phyloP scores from a whole-genome alignment of 768 basidiomycete genomes.

The Astraeus odoratus region DNA sequence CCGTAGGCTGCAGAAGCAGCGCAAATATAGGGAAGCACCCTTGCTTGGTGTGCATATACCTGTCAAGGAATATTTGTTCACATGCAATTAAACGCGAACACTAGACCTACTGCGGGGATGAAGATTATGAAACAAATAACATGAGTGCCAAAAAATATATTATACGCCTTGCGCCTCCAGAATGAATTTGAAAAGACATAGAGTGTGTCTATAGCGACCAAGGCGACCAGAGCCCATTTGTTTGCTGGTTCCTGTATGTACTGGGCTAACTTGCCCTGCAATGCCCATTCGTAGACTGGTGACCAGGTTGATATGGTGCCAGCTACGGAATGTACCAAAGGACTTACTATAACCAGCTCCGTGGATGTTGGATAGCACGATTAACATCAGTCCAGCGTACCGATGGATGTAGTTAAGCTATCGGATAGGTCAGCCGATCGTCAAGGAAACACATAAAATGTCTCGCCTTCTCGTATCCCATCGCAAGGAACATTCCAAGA shows the following conservation, averaged over 20 bases:
- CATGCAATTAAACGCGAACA: constrained; percentile 9
- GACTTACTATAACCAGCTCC: constrained; percentile 33
- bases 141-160: constrained; percentile 38
- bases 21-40: constrained; percentile 36
- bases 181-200: constrained; percentile 34
- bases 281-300: constrained; percentile 25
- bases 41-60: constrained; percentile 18
- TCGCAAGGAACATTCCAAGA: constrained; percentile 32
- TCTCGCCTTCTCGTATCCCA: constrained; percentile 43
- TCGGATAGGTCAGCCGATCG: background rate
- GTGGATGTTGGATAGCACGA: constrained; percentile 37
- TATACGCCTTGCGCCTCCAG: constrained; percentile 37
- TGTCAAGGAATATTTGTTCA: constrained; percentile 4
- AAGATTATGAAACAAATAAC: constrained; percentile 35
- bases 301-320: background rate
- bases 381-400: constrained; percentile 38
- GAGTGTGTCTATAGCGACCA: constrained; percentile 30
- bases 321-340: background rate
- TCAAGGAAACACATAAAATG: background rate
- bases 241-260: constrained; percentile 9
- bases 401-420: constrained; percentile 52
- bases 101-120: constrained; percentile 28
- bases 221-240: constrained; percentile 28
- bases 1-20: constrained; percentile 34
- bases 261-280: constrained; percentile 11